A percentile compares a stretch with the other conserved stretches of the same genome.
Evolutionary conservation across 116 monocot species (phyloP).

Genomic region (Thalassia testudinum): DNA sequence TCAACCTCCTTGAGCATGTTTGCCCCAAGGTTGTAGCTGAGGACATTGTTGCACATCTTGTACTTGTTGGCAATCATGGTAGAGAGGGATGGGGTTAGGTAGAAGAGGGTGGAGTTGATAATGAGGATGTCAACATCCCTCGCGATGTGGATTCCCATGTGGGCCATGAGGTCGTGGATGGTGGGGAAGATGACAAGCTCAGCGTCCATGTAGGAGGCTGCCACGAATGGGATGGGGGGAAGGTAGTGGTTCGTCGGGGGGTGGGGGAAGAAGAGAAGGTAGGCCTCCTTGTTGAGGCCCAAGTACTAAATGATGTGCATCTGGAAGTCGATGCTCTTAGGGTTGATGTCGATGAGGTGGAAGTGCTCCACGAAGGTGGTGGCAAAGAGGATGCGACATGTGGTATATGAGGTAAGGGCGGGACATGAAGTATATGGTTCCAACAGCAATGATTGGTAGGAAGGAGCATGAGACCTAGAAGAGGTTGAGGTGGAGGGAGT

Average conservation of each 20-base stretch:
- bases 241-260: conserved; percentile 14
- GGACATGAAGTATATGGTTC: conserved; percentile 6
- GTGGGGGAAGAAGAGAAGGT: too few species aligned
- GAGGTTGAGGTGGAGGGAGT: not conserved
- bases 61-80: conserved; percentile 27
- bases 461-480: not conserved
- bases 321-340: conserved; percentile 14
- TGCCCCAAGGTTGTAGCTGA: conserved; percentile 11
- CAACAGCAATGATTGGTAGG: not conserved
- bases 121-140: conserved; percentile 35
- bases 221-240: conserved; percentile 9
- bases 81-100: conserved; percentile 50
- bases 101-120: conserved; percentile 47
- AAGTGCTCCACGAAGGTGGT: conserved; percentile 16
- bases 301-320: conserved; percentile 12
- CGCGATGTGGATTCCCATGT: not conserved
- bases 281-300: conserved; percentile 11
- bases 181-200: conserved; percentile 10
- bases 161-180: conserved; percentile 6
- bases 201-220: not conserved
- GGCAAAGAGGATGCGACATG: conserved; percentile 10
- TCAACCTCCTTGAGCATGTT: too few species aligned
- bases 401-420: conserved; percentile 6
- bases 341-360: conserved; percentile 4
- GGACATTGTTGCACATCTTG: conserved; percentile 15